Conservation (phyloP, 2,329 filamentous ascomycete species). For the Verticillium tricorpus region DNA sequence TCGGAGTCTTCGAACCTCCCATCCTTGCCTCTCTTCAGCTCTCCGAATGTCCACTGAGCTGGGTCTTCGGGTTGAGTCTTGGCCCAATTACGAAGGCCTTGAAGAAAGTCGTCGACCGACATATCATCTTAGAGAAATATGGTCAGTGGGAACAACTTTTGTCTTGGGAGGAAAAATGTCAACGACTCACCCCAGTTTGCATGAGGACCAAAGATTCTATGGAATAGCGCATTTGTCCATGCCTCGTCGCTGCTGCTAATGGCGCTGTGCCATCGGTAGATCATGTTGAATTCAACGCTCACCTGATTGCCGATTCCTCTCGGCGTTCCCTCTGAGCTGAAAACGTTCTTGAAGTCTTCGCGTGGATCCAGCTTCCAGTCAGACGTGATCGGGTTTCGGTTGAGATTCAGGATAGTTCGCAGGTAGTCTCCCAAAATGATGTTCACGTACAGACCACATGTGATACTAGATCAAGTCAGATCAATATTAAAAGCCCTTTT, state of each 20-base stretch:
- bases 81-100: constrained; percentile 25
- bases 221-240: constrained; percentile 55
- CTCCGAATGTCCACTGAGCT: constrained; percentile 41
- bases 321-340: constrained; percentile 39
- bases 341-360: constrained; percentile 45
- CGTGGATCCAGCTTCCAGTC: constrained; percentile 62
- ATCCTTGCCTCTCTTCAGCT: constrained; percentile 39
- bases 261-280: constrained; percentile 62
- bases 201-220: constrained; percentile 32
- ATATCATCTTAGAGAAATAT: background rate
- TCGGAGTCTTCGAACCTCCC: constrained; percentile 53
- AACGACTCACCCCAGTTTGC: background rate
- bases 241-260: constrained; percentile 56
- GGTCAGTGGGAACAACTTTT: background rate
- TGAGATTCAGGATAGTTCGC: constrained; percentile 55
- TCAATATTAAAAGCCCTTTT: background rate
- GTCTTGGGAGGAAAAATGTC: background rate
- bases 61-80: constrained; percentile 36
- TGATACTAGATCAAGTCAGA: constrained; percentile 24
- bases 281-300: constrained; percentile 63
- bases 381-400: constrained; percentile 43
- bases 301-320: constrained; percentile 62
- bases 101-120: background rate
- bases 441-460: constrained; percentile 50
- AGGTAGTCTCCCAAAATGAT: constrained; percentile 57